Percentiles rank a stretch among this genome's conserved stretches.
Evolutionary conservation across 2,329 filamentous ascomycete genomes (phyloP).

Genomic region (Raffaelea deltoideospora): DNA sequence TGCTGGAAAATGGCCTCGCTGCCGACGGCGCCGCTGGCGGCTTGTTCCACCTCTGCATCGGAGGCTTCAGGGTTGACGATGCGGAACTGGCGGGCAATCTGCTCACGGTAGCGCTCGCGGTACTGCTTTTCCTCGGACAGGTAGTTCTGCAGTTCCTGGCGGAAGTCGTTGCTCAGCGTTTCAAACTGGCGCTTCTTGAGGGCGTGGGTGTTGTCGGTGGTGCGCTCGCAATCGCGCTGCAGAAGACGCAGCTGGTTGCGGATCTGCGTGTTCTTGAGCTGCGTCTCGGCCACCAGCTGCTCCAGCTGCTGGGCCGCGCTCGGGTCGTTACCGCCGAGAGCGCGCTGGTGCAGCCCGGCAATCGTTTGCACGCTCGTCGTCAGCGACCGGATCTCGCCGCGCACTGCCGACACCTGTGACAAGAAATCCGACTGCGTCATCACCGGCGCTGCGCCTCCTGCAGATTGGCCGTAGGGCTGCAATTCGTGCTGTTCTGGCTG

Average conservation of each 20-base stretch:
- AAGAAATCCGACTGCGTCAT: slow-evolving; percentile 55
- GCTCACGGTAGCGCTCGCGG: slow-evolving; percentile 56
- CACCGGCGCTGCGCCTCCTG: slow-evolving; percentile 14
- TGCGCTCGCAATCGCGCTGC: slow-evolving; percentile 54
- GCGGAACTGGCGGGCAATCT: slow-evolving; percentile 65
- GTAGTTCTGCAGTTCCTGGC: slow-evolving; percentile 55
- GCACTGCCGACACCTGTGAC: slow-evolving; percentile 48
- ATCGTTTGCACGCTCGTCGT: slow-evolving; percentile 54
- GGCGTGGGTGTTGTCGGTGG: slow-evolving; percentile 40
- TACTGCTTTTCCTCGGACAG: slow-evolving; percentile 57
- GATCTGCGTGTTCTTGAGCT: slow-evolving; percentile 59
- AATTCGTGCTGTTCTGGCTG: slow-evolving; percentile 35
- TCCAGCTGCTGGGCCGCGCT: slow-evolving; percentile 44
- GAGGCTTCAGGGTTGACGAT: slow-evolving; percentile 73
- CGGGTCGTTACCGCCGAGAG: slow-evolving; percentile 50
- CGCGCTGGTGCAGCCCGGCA: slow-evolving; percentile 54
- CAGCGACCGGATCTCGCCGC: slow-evolving; percentile 51
- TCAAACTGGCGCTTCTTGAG: slow-evolving; percentile 57
- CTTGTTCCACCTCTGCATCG: slow-evolving; percentile 55
- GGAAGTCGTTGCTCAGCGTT: slow-evolving; percentile 57
- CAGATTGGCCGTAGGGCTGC: slow-evolving; percentile 21
- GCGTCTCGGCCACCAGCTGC: slow-evolving; percentile 52
- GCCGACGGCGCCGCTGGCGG: slow-evolving; percentile 56
- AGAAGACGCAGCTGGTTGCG: slow-evolving; percentile 66
- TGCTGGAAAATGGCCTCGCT: slow-evolving; percentile 71